Conservation (phyloP, 2,329 filamentous ascomycete species). For the Claviceps pusilla region DNA sequence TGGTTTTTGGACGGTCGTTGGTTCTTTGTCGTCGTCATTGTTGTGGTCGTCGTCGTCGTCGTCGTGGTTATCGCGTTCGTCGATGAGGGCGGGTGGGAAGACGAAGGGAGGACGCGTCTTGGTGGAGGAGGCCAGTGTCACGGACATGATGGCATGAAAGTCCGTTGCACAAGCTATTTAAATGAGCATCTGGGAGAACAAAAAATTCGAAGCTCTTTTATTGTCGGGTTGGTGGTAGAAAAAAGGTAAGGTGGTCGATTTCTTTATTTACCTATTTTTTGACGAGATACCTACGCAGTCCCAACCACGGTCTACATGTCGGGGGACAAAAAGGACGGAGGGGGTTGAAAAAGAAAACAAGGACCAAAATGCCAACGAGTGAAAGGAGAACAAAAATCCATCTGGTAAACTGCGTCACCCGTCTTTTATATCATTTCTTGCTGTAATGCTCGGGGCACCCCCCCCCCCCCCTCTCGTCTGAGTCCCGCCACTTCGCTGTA, state of each 20-base stretch:
- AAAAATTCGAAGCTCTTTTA: background rate
- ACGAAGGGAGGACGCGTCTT: background rate
- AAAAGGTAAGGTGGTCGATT: background rate
- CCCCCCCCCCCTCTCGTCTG: background rate
- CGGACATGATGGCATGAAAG: conserved; percentile 1
- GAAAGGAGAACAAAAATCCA: background rate
- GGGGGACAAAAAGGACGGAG: background rate
- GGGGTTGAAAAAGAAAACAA: no score
- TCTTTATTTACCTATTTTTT: background rate
- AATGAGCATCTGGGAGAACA: background rate
- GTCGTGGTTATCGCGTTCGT: background rate
- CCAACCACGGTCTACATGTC: background rate
- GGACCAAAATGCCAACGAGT: background rate
- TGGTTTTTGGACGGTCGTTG: background rate
- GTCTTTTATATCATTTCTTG: background rate
- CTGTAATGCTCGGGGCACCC: no score
- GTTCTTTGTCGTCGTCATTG: background rate
- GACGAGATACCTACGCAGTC: background rate
- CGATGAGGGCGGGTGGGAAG: background rate
- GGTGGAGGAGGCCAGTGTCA: background rate
- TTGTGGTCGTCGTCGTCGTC: background rate
- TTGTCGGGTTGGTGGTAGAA: background rate
- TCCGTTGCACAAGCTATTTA: background rate
- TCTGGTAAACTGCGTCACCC: background rate
- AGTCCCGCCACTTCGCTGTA: background rate